Percentiles rank a stretch among this genome's conserved stretches.
phyloP scores from a whole-genome alignment of 192 early-diverging fungal genomes.

The Mortierella hygrophila region DNA sequence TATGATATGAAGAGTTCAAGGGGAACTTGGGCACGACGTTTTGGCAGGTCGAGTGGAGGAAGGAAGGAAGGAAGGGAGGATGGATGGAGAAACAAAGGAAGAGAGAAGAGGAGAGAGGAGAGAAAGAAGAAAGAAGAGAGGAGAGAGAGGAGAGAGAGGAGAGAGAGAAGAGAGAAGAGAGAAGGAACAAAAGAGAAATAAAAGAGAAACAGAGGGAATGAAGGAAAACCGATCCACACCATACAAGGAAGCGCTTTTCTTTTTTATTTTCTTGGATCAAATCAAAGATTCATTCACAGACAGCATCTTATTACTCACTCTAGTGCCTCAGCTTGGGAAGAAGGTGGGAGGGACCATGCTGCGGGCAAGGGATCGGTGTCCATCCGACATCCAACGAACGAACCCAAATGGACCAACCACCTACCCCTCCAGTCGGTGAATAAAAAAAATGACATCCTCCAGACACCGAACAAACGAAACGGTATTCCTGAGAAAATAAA shows the following conservation, averaged over 20 bases:
- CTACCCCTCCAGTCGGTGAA: not conserved
- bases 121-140: not conserved
- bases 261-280: not conserved
- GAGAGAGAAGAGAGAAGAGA: not conserved
- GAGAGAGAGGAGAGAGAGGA: not conserved
- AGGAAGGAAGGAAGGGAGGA: not conserved
- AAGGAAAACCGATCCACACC: not conserved
- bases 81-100: not conserved
- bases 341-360: not conserved
- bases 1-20: not conserved
- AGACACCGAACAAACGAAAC: not conserved
- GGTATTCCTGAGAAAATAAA: slow-evolving; percentile 2
- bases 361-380: not conserved
- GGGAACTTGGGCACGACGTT: not conserved
- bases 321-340: not conserved
- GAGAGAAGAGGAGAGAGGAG: not conserved
- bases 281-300: not conserved
- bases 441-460: not conserved
- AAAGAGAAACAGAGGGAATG: not conserved
- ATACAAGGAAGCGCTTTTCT: not conserved
- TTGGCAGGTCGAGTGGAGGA: not conserved
- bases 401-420: no score
- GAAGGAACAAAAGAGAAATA: not conserved
- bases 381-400: not conserved
- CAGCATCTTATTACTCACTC: no score